Evolutionary conservation across 2,329 filamentous ascomycete species (phyloP).

Genomic region (Hymenoscyphus fructigenus): DNA sequence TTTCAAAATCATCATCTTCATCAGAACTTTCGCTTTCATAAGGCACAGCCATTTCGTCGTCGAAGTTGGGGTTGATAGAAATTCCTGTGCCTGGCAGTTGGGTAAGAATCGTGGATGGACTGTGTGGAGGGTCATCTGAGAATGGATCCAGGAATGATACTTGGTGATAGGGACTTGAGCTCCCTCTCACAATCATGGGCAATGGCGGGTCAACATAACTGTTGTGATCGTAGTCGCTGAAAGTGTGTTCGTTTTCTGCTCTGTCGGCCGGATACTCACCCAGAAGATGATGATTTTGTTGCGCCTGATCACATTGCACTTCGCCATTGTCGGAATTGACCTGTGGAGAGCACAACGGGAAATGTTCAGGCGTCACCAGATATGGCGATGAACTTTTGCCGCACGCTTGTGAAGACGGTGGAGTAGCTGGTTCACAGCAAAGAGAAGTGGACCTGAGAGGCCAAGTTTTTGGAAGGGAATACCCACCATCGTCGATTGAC

Average conservation of each 20-base stretch:
- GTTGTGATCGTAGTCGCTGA: constrained; percentile 52
- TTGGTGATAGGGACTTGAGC: constrained; percentile 21
- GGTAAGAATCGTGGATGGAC: neutral
- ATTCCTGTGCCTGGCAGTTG: neutral
- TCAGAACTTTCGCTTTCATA: constrained; percentile 47
- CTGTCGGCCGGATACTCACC: constrained; percentile 45
- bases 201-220: constrained; percentile 9
- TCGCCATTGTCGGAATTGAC: constrained; percentile 27
- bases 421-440: constrained; percentile 17
- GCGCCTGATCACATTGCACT: constrained; percentile 24
- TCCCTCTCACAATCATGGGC: constrained; percentile 8
- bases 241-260: constrained; percentile 23
- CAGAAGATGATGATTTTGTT: constrained; percentile 44
- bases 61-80: constrained; percentile 3
- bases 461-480: constrained; percentile 37
- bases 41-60: constrained; percentile 39
- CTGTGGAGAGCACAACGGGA: constrained; percentile 26
- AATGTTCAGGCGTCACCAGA: constrained; percentile 32
- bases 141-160: constrained; percentile 24
- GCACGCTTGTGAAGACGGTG: constrained; percentile 36
- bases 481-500: constrained; percentile 99
- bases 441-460: constrained; percentile 34
- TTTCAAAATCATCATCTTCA: constrained; percentile 62
- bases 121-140: constrained; percentile 20
- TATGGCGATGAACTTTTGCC: constrained; percentile 36